Base-by-base conservation (phyloP, 106 monocot species). In the Dioscorea zingiberensis region DNA sequence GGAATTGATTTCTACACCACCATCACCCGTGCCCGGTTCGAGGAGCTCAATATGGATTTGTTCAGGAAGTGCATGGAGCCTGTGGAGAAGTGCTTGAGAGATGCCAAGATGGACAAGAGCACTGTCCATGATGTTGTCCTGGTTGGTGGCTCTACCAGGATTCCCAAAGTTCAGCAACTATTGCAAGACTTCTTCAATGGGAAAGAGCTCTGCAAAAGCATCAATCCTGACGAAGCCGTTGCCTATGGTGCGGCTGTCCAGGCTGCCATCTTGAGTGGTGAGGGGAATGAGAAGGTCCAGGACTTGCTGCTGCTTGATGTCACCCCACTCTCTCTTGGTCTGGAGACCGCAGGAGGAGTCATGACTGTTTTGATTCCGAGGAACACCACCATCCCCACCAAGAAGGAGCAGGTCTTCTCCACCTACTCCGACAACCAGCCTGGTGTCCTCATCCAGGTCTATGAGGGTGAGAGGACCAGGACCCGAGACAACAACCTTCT, bases 31-130 rank as follows among this genome's bases (percentile, higher is more conserved):
- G 87, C 80, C 21, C 60, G 81, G 47, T 88, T 88, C 25, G 81
- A 88, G 69, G 81, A 88, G 68, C 71, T 88, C 51, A 85, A 85
- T 73, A 89, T 89, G 89, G 89, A 89, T 26, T 59, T 89, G 5
- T 89, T 89, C 79, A 65, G 85, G 47, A 85, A 89, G 67, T 89
- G 85, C 66, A 89, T 89, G 89, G 89, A 89, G 49, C 89, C 79
- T 0, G 89, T 89, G 14, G 85, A 85, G 76, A 85, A 85, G 73
- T 89, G 89, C 30, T 49, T 89, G 71, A 48, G 81, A 22, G 89
- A 89, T 55, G 89, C 85, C 5, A 89, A 85, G 78, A 89, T 89
- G 81, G 85, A 82, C 73, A 89, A 89, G 79, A 78, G 76, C 67
- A 67, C n/a, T 26, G 66, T 88, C 48, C 72, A 88, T 51, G 88